Evolutionary conservation across 768 basidiomycete genomes (phyloP), one percentile per base, ranked within the genome.

Genomic region (Cytidiella melzeri): DNA sequence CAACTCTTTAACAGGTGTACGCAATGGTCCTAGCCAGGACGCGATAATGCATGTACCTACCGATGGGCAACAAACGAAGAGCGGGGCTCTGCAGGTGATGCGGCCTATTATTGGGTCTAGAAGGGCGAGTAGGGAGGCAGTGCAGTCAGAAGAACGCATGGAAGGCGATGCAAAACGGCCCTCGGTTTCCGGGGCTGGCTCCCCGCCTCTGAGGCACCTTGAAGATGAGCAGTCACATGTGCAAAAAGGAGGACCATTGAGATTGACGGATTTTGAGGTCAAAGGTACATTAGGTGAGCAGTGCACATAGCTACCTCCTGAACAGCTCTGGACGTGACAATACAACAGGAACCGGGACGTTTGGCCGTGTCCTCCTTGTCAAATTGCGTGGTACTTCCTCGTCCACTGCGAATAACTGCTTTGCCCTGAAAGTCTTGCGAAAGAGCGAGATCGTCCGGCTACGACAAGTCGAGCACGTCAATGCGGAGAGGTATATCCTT

Each of bases 391-490:
- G 61, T 4, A 71, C 76, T 1, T 64, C 73, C 19, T 63, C 70
- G 3, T 69, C 71, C 4, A 65, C 75, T 19, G 66, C 79, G 2
- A 77, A 80, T 51, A 71, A 69, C 34, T 79, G 83, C 62, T 94
- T 88, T 60, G 92, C 92, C 9, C 78, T 95, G 80, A 94, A 94
- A 66, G 84, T 94, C 13, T 76, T 94, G 36, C 83, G 82, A 54
- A 94, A 95, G 67, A 77, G 79, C 3, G 87, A 92, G 56, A 83
- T 93, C 48, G 86, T 92, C 44, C 81, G 84, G 42, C 77, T 98
- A 43, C 88, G 94, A 40, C 96, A 99, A 64, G 89, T 98, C 46
- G 93, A 97, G 64, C 96, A 99, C 65, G 94, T 98, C 60, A 97
- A 95, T 61, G 92, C 91, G 7, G 96, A 99, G 64, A 83, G 94